These are phyloP conservation scores for Seiridium cupressi DNA, from an alignment of 2,329 filamentous ascomycete genomes.

Conservation along the genomic window DNA sequence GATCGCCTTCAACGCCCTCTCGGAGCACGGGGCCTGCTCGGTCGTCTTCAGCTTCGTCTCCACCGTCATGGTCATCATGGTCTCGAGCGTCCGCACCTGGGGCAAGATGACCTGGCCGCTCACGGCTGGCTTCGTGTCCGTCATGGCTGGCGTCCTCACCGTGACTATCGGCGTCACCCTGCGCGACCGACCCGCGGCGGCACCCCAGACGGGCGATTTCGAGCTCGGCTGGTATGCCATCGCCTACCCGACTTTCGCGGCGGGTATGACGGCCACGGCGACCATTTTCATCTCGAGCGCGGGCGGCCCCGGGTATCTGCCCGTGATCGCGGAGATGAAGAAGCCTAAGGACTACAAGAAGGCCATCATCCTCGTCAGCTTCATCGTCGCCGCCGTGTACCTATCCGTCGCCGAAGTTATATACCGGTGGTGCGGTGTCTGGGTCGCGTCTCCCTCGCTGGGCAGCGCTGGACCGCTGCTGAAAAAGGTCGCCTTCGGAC, in stretches of 20 bases:
- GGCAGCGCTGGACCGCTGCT: conserved; percentile 57
- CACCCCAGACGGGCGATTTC: conserved; percentile 54
- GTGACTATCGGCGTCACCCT: conserved; percentile 56
- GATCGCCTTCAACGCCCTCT: conserved; percentile 58
- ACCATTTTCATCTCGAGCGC: conserved; percentile 59
- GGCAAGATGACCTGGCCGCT: conserved; percentile 60
- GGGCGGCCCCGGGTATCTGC: conserved; percentile 34
- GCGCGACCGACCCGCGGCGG: conserved; percentile 54
- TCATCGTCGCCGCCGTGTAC: not conserved
- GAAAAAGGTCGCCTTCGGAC: conserved; percentile 61
- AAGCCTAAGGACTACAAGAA: conserved; percentile 4
- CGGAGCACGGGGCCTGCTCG: conserved; percentile 56
- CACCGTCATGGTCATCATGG: conserved; percentile 44
- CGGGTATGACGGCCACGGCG: conserved; percentile 52
- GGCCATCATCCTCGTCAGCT: not conserved
- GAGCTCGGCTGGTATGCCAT: conserved; percentile 57
- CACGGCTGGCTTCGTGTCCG: conserved; percentile 56
- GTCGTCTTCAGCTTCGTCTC: conserved; percentile 55
- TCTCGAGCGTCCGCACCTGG: conserved; percentile 49
- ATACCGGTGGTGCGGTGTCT: conserved; percentile 61
- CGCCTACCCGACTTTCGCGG: conserved; percentile 53
- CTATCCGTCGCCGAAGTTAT: conserved; percentile 62
- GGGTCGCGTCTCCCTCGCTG: conserved; percentile 60
- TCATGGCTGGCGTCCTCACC: conserved; percentile 57
- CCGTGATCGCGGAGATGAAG: conserved; percentile 1